Percentiles rank a stretch among this genome's conserved stretches.
Conservation (phyloP, 208 protist species). For the Crithidia bombi region DNA sequence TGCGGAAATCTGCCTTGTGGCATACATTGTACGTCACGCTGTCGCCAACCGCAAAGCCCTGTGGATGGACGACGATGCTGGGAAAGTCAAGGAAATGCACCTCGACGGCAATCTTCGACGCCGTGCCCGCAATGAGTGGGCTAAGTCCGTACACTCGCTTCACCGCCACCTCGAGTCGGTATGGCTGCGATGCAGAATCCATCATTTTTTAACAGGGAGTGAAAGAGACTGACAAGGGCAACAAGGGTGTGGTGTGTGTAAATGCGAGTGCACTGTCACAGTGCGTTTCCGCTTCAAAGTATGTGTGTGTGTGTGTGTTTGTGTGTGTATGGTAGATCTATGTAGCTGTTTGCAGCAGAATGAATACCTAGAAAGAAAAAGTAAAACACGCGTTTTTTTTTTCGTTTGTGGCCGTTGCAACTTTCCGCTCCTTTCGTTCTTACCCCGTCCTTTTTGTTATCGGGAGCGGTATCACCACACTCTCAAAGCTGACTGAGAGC, state of each 20-base stretch:
- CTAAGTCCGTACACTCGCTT: slow-evolving; percentile 57
- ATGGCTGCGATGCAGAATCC: slow-evolving; percentile 26
- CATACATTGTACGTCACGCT: slow-evolving; percentile 72
- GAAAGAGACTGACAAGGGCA: background rate
- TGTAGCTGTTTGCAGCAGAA: too few species aligned
- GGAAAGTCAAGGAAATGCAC: slow-evolving; percentile 79
- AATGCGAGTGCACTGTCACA: too few species aligned
- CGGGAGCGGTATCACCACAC: too few species aligned
- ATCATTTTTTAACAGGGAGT: background rate
- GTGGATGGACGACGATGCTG: slow-evolving; percentile 61
- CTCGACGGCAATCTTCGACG: slow-evolving; percentile 34
- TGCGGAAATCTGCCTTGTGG: slow-evolving; percentile 82
- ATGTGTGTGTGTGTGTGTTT: too few species aligned
- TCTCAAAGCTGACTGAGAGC: too few species aligned
- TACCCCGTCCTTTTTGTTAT: too few species aligned
- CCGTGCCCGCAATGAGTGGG: slow-evolving; percentile 19
- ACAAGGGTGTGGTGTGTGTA: background rate
- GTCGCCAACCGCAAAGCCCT: slow-evolving; percentile 28
- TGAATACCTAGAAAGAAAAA: too few species aligned
- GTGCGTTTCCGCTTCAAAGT: too few species aligned
- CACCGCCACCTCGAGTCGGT: slow-evolving; percentile 79
- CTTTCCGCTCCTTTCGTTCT: too few species aligned
- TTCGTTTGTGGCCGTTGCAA: too few species aligned
- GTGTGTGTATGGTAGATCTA: too few species aligned
- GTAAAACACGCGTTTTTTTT: too few species aligned